These are phyloP conservation scores for Ogataea degrootiae DNA, from an alignment of 805 yeast species.

Conservation along the genomic window DNA sequence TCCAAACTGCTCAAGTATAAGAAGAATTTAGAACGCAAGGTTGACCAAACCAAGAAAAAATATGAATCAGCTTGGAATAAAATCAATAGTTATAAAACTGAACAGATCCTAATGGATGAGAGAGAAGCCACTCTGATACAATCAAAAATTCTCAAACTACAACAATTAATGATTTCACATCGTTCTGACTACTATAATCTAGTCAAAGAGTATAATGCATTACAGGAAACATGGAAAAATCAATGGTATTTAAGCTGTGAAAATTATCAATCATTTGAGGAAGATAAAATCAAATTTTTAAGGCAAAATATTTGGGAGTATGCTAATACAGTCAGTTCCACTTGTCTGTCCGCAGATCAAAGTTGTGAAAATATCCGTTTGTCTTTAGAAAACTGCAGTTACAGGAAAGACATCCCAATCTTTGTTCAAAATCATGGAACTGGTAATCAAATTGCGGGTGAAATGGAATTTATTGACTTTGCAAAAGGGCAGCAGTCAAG, in stretches of 20 bases:
- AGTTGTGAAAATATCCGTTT: conserved; percentile 68
- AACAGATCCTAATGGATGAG: conserved; percentile 66
- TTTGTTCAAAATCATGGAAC: conserved; percentile 57
- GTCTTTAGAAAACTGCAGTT: conserved; percentile 63
- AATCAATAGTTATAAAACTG: conserved; percentile 55
- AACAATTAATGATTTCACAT: conserved; percentile 34
- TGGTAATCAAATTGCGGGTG: conserved; percentile 54
- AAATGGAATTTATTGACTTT: conserved; percentile 63
- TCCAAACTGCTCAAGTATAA: conserved; percentile 49
- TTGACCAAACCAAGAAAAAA: conserved; percentile 37
- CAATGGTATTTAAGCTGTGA: conserved; percentile 69
- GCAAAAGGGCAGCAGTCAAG: conserved; percentile 25
- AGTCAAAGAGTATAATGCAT: conserved; percentile 47
- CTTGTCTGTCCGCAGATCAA: conserved; percentile 76
- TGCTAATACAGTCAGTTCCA: conserved; percentile 66
- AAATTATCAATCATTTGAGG: conserved; percentile 62
- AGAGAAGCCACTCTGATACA: conserved; percentile 62
- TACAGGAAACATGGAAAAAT: conserved; percentile 58
- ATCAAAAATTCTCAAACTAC: conserved; percentile 48
- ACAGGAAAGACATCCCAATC: conserved; percentile 49
- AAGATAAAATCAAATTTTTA: conserved; percentile 63
- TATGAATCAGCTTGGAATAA: conserved; percentile 57
- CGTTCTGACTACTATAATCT: conserved; percentile 56
- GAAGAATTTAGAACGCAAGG: conserved; percentile 31
- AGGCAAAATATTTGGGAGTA: conserved; percentile 74